Conservation (phyloP, 2,329 filamentous ascomycete species). For the Knufia fluminis region DNA sequence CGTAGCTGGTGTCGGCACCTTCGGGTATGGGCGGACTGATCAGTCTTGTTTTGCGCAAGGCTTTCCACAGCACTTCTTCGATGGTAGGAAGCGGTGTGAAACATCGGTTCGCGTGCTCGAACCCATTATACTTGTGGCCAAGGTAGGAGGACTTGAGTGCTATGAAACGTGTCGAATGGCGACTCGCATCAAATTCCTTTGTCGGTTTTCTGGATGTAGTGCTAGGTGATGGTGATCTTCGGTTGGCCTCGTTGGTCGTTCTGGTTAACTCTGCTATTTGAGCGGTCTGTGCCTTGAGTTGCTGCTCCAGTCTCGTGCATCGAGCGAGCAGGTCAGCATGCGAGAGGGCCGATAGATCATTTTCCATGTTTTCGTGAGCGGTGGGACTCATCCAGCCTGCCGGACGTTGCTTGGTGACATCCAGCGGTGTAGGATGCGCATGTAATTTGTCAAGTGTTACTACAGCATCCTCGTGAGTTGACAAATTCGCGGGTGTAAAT, state of each 20-base stretch:
- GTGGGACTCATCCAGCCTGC: not conserved
- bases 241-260: slow-evolving; percentile 17
- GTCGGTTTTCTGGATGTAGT: slow-evolving; percentile 33
- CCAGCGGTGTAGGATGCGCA: not conserved
- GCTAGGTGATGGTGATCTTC: slow-evolving; percentile 23
- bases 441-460: slow-evolving; percentile 1
- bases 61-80: slow-evolving; percentile 90
- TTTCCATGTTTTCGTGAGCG: not conserved
- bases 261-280: not conserved
- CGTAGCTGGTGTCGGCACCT: slow-evolving; percentile 33
- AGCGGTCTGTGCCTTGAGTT: not conserved
- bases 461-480: not conserved
- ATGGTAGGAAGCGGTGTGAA: slow-evolving; percentile 65
- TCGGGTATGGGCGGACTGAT: slow-evolving; percentile 59
- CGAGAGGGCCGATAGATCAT: slow-evolving; percentile 3
- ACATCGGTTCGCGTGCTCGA: slow-evolving; percentile 72
- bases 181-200: slow-evolving; percentile 62
- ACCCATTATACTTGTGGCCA: slow-evolving; percentile 83
- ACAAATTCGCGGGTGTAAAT: not conserved
- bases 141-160: slow-evolving; percentile 92
- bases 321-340: slow-evolving; percentile 2
- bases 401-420: not conserved
- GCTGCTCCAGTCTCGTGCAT: slow-evolving; percentile 6
- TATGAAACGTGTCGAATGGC: slow-evolving; percentile 74
- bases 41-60: slow-evolving; percentile 68